A percentile compares a stretch with the other conserved stretches of the same genome.
Evolutionary conservation across 2,329 filamentous ascomycete species (phyloP).

Genomic region (Cladosporium sp.): DNA sequence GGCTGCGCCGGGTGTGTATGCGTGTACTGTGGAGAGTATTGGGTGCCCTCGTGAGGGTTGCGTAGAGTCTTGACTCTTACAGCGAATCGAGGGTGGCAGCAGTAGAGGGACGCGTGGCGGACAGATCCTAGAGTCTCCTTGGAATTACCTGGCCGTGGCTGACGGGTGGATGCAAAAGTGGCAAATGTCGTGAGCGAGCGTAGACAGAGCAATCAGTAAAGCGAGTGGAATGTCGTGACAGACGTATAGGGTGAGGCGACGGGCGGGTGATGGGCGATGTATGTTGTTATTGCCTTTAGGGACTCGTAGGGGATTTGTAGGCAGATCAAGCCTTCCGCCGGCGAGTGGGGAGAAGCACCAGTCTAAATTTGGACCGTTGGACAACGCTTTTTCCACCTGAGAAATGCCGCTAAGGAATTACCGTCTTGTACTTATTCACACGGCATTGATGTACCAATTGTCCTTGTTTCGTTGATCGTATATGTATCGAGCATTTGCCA

Average conservation of each 20-base stretch:
- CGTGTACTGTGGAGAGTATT: not conserved
- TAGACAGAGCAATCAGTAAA: not conserved
- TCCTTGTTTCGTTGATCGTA: not conserved
- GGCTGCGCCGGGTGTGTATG: slow-evolving; percentile 21
- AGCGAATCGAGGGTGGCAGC: not conserved
- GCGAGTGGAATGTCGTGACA: slow-evolving; percentile 12
- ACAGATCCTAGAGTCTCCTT: not conserved
- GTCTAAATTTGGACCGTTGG: slow-evolving; percentile 8
- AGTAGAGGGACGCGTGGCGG: slow-evolving; percentile 16
- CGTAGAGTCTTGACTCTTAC: not conserved
- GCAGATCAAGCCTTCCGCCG: slow-evolving; percentile 4
- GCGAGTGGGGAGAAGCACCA: slow-evolving; percentile 2
- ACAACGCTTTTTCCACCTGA: slow-evolving; percentile 12
- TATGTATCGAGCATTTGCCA: not conserved
- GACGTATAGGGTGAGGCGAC: slow-evolving; percentile 1
- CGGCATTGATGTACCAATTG: no score
- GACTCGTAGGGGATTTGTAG: not conserved
- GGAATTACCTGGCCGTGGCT: not conserved
- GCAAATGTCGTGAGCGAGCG: not conserved
- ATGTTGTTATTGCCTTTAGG: not conserved
- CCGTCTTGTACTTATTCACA: not conserved
- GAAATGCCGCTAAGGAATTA: not conserved
- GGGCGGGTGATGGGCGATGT: not conserved
- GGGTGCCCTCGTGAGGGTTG: slow-evolving; percentile 9
- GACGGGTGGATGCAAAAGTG: not conserved